phyloP scores from a whole-genome alignment of 1,284 basidiomycete genomes.

The Anthracocystis panici-leucophaei region DNA sequence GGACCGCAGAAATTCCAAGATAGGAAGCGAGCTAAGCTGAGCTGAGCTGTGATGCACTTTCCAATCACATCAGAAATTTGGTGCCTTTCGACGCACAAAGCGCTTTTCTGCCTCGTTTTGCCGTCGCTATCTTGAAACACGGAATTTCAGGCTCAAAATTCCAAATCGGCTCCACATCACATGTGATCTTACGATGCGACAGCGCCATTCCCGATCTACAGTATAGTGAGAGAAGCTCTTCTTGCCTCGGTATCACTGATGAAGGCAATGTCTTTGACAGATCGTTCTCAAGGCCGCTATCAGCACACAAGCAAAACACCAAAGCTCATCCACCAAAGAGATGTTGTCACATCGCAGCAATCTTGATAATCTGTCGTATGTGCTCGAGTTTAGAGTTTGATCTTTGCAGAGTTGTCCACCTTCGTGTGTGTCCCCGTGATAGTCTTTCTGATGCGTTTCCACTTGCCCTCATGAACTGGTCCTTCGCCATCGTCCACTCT shows the following conservation, averaged over 20 bases:
- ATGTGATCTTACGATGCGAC: too few relatives aligned
- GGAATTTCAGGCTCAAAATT: not conserved
- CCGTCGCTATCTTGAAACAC: not conserved
- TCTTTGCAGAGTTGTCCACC: conserved; percentile 51
- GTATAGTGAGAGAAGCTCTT: too few relatives aligned
- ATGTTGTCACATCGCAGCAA: not conserved
- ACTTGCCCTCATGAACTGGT: conserved; percentile 36
- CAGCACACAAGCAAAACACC: too few relatives aligned
- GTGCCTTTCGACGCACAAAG: not conserved
- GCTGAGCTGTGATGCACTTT: not conserved
- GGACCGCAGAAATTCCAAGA: not conserved
- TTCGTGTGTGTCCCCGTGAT: conserved; percentile 58
- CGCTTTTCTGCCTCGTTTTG: not conserved
- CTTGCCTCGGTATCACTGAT: too few relatives aligned
- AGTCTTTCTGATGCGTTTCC: conserved; percentile 46
- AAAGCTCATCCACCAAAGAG: not conserved
- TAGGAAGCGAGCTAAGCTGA: conserved; percentile 1
- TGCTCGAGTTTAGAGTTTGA: conserved; percentile 36
- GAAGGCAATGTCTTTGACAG: too few relatives aligned
- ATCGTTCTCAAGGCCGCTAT: too few relatives aligned
- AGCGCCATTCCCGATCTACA: too few relatives aligned
- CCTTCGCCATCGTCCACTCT: conserved; percentile 28
- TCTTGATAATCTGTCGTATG: not conserved
- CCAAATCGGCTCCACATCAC: conserved; percentile 19
- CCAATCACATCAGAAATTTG: not conserved